Evolutionary conservation across 768 basidiomycete genomes (phyloP), one percentile per base, ranked within the genome.

Genomic region (Cubamyces lactineus): DNA sequence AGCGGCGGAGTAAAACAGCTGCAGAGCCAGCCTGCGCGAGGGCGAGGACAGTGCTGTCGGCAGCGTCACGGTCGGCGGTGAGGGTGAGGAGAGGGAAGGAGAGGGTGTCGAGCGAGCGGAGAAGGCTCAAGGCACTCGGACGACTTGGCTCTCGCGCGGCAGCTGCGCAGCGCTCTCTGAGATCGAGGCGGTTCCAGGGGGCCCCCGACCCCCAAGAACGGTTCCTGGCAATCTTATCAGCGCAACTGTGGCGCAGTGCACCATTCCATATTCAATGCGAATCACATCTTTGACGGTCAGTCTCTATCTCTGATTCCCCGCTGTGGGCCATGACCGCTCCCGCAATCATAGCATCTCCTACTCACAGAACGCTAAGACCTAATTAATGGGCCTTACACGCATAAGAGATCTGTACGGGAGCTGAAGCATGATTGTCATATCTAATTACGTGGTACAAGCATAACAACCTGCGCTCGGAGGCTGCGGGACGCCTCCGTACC

Each of bases 21-120:
- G 63, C 63, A 64, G 59, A 60, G 58, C 63, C 54, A 56, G 63
- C 59, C 63, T 60, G 62, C 62, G 62, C 51, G 30, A 15, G 45
- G 43, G 62, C 51, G 30, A 15, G 45, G 43, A 59, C 57, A 60
- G 63, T 38, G 54, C 57, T 59, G 63, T 55, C 57, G 42, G 53
- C 53, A 41, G 58, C 38, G 45, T 45, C 53, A 21, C 30, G 38
- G 53, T 50, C 47, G 53, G 51, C 46, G 55, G 19, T 49, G 49
- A 40, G 53, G 41, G 42, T 19, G 26, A 43, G 30, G 42, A 26
- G 34, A 38, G 61, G 46, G 54, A 55, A 38, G 46, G 47, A 39
- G 57, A 28, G 47, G 48, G 28, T 49, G 46, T 16, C 38, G 34
- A 34, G 34, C 30, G 48, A 48, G 57, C 51, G 45, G 53, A 39